Percentiles rank a stretch among this genome's conserved stretches.
Evolutionary conservation across 2,329 filamentous ascomycete species (phyloP).

Genomic region (Acephala macrosclerotiorum): DNA sequence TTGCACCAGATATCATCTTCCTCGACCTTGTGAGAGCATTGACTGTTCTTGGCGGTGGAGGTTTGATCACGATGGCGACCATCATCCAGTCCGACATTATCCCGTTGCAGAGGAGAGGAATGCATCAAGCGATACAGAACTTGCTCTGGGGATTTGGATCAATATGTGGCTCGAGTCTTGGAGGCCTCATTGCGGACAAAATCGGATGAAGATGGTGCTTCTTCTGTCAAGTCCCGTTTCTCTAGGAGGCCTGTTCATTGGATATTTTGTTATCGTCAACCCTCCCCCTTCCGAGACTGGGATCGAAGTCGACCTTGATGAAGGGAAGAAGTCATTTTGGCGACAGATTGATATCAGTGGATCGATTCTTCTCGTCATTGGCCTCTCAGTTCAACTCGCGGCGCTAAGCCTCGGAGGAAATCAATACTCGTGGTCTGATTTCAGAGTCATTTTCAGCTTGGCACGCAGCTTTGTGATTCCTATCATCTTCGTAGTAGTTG

Average conservation of each 20-base stretch:
- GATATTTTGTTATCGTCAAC: slow-evolving; percentile 59
- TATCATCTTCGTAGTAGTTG: slow-evolving; percentile 54
- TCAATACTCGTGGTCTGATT: slow-evolving; percentile 58
- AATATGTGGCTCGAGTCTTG: slow-evolving; percentile 68
- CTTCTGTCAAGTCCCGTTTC: slow-evolving; percentile 66
- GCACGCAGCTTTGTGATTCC: slow-evolving; percentile 53
- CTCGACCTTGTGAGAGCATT: slow-evolving; percentile 71
- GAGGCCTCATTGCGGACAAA: slow-evolving; percentile 68
- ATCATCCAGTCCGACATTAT: slow-evolving; percentile 72
- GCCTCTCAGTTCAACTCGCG: slow-evolving; percentile 63
- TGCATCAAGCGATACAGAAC: slow-evolving; percentile 69
- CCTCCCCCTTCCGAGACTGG: background rate
- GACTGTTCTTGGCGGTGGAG: slow-evolving; percentile 74
- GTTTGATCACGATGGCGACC: slow-evolving; percentile 71
- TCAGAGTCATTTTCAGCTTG: slow-evolving; percentile 55
- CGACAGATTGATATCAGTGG: slow-evolving; percentile 65
- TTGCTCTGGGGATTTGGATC: slow-evolving; percentile 67
- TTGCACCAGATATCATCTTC: slow-evolving; percentile 62
- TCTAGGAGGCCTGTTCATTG: slow-evolving; percentile 59
- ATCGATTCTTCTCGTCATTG: slow-evolving; percentile 62
- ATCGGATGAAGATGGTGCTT: slow-evolving; percentile 76
- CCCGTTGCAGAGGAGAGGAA: slow-evolving; percentile 60
- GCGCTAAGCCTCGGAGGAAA: slow-evolving; percentile 64
- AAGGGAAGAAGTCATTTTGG: slow-evolving; percentile 50
- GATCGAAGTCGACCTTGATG: slow-evolving; percentile 37